Evolutionary conservation across 495 filamentous ascomycete species (phyloP).

Genomic region (Platismatia glauca): DNA sequence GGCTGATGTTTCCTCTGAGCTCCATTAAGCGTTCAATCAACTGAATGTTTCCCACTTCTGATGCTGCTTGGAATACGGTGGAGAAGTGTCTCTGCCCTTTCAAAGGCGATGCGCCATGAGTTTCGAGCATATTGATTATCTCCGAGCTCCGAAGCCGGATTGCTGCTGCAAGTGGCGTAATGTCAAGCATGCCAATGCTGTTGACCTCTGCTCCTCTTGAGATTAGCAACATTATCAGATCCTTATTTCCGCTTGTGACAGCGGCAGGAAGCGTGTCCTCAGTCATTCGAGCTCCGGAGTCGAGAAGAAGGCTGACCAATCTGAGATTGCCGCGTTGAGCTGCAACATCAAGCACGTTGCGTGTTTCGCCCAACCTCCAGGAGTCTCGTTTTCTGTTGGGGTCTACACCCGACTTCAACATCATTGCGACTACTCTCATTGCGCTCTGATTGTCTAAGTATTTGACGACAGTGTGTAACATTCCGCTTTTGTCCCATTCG

Average conservation of each 20-base stretch:
- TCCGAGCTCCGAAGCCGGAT: neutral
- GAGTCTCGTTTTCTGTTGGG: neutral
- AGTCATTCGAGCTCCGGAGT: neutral
- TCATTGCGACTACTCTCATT: neutral
- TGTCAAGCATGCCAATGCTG: neutral
- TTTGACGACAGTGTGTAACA: neutral
- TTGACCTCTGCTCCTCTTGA: neutral
- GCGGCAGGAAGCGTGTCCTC: neutral
- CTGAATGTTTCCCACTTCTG: neutral
- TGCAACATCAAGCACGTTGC: neutral
- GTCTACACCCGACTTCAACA: slow-evolving; percentile 1
- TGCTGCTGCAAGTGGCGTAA: slow-evolving; percentile 2
- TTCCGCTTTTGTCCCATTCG: neutral
- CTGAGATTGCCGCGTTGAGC: neutral
- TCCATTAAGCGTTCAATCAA: neutral
- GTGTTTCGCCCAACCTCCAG: no score
- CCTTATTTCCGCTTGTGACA: neutral
- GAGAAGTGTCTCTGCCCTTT: neutral
- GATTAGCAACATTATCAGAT: neutral
- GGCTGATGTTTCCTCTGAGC: neutral
- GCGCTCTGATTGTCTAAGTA: neutral
- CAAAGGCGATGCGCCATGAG: neutral
- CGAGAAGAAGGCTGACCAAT: neutral
- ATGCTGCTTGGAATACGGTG: neutral
- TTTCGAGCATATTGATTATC: neutral